Percentiles rank a stretch among this genome's conserved stretches.
Conservation (phyloP, 257 asterid species). For the Solanum phureja region DNA sequence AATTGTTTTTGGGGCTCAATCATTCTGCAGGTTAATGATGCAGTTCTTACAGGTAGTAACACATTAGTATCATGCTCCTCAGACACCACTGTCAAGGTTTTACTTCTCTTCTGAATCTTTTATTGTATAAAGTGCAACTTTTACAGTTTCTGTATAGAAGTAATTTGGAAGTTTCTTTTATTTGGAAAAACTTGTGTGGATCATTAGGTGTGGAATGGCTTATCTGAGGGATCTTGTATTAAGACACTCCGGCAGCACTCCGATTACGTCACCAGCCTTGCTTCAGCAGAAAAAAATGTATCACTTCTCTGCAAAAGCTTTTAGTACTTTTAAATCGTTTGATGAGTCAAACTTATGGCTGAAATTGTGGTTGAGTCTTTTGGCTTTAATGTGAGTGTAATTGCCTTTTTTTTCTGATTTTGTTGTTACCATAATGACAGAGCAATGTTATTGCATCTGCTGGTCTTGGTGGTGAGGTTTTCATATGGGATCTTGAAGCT, state of each 20-base stretch:
- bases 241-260: slow-evolving; percentile 85
- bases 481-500: slow-evolving; percentile 98
- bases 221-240: slow-evolving; percentile 63
- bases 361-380: background rate
- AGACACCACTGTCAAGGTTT: slow-evolving; percentile 91
- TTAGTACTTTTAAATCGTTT: background rate
- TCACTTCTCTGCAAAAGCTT: background rate
- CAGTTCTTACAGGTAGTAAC: slow-evolving; percentile 67
- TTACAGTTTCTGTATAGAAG: background rate
- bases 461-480: slow-evolving; percentile 99
- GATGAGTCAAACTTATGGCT: background rate
- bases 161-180: slow-evolving; percentile 3
- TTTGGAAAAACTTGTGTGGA: slow-evolving; percentile 6
- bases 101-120: background rate
- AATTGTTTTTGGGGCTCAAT: slow-evolving; percentile 12
- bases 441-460: slow-evolving; percentile 84
- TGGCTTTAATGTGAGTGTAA: background rate
- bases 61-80: slow-evolving; percentile 93
- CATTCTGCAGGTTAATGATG: slow-evolving; percentile 80
- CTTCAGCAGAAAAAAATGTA: slow-evolving; percentile 88
- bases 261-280: slow-evolving; percentile 93
- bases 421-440: slow-evolving; percentile 25
- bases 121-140: background rate
- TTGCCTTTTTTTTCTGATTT: slow-evolving; percentile 11
- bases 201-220: slow-evolving; percentile 71